Evolutionary conservation across 805 yeast genomes (phyloP).

Genomic region (Ogataea naganishii): DNA sequence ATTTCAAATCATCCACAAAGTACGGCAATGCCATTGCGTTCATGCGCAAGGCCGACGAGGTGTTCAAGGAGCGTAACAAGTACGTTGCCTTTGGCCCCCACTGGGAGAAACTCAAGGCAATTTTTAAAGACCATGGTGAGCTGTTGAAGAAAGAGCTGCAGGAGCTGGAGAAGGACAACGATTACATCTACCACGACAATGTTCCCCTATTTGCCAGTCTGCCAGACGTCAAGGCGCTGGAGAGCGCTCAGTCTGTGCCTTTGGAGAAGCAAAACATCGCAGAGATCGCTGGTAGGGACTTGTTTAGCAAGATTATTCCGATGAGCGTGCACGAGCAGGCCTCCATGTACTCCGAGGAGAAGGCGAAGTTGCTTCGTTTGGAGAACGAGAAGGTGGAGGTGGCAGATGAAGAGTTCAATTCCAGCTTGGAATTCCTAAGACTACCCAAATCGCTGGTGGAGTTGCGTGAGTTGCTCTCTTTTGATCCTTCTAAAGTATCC

Average conservation of each 20-base stretch:
- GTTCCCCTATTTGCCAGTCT: conserved; percentile 56
- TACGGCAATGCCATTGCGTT: conserved; percentile 74
- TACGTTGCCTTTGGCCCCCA: conserved; percentile 11
- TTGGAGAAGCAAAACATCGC: conserved; percentile 40
- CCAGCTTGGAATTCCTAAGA: conserved; percentile 74
- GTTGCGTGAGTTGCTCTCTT: conserved; percentile 28
- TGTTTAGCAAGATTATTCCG: conserved; percentile 78
- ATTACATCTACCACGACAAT: conserved; percentile 74
- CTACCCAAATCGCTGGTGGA: conserved; percentile 60
- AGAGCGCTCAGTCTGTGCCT: conserved; percentile 55
- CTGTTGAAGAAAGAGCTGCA: conserved; percentile 20
- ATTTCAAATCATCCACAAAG: conserved; percentile 45
- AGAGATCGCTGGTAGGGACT: conserved; percentile 38
- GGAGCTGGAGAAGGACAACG: conserved; percentile 69
- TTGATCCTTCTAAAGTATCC: not conserved
- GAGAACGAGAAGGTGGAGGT: conserved; percentile 70
- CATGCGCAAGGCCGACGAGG: conserved; percentile 40
- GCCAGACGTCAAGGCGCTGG: conserved; percentile 60
- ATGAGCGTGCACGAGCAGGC: conserved; percentile 79
- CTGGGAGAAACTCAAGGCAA: conserved; percentile 23
- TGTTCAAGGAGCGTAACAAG: conserved; percentile 15
- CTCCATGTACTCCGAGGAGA: conserved; percentile 83
- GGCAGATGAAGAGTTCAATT: conserved; percentile 67
- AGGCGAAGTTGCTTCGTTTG: conserved; percentile 64
- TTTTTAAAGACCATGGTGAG: conserved; percentile 13